phyloP scores from a whole-genome alignment of 2,329 filamentous ascomycete species.

The Periconia macrospinosa region DNA sequence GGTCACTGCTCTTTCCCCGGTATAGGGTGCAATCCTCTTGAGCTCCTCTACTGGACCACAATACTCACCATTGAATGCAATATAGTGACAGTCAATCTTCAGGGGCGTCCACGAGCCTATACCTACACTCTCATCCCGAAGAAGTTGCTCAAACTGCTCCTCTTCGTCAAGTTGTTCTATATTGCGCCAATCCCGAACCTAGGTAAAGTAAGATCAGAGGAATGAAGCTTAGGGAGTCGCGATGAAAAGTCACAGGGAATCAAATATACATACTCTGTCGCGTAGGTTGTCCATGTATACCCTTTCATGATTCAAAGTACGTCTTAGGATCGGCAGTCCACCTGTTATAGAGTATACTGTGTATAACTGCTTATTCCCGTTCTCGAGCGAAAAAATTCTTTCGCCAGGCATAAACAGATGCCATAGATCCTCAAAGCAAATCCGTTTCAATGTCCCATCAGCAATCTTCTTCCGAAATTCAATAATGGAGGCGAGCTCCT shows the following conservation, averaged over 20 bases:
- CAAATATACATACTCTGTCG: neutral
- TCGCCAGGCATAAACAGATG: conserved; percentile 10
- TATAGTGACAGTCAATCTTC: conserved; percentile 7
- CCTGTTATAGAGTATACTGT: conserved; percentile 6
- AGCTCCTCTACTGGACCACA: conserved; percentile 3
- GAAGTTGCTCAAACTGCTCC: neutral
- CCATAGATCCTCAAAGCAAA: conserved; percentile 11
- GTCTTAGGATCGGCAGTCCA: neutral
- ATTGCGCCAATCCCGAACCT: neutral
- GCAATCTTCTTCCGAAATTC: neutral
- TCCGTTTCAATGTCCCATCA: neutral
- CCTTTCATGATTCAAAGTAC: neutral
- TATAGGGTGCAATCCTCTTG: conserved; percentile 7
- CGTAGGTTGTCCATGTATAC: neutral
- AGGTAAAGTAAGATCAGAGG: neutral
- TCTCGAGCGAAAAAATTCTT: conserved; percentile 2
- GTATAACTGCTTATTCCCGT: conserved; percentile 5
- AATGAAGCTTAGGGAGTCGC: neutral
- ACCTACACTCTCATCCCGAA: conserved; percentile 1
- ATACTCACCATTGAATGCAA: conserved; percentile 6
- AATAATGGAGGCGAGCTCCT: neutral
- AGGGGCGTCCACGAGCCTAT: conserved; percentile 2
- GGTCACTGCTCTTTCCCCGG: conserved; percentile 6
- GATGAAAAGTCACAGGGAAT: too few species aligned
- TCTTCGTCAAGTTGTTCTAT: conserved; percentile 1